phyloP scores from a whole-genome alignment of 2,329 filamentous ascomycete species.

The Didymosphaeria variabile region DNA sequence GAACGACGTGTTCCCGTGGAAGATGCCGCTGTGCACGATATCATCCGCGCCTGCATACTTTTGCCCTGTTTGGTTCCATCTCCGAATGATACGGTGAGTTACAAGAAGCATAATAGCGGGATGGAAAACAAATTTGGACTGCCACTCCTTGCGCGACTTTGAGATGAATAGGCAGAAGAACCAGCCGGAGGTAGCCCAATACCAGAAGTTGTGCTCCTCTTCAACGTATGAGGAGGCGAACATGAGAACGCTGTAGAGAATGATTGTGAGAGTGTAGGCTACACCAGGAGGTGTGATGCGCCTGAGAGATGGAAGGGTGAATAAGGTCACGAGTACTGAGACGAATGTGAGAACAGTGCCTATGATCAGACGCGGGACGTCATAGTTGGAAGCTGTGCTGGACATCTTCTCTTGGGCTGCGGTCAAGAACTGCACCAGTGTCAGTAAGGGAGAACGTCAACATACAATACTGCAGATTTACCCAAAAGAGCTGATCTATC shows the following conservation, averaged over 20 bases:
- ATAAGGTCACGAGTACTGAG: constrained; percentile 52
- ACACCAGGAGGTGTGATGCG: constrained; percentile 61
- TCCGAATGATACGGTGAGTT: constrained; percentile 71
- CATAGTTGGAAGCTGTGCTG: constrained; percentile 90
- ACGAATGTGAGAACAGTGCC: constrained; percentile 57
- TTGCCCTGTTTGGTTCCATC: constrained; percentile 97
- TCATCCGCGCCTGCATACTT: constrained; percentile 93
- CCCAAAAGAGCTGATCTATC: constrained; percentile 53
- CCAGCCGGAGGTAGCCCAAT: constrained; percentile 84
- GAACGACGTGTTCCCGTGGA: constrained; percentile 59
- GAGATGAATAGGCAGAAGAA: constrained; percentile 59
- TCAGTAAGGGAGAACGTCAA: constrained; percentile 17
- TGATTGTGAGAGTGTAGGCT: constrained; percentile 47
- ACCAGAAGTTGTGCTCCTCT: constrained; percentile 99
- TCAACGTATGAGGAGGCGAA: constrained; percentile 98
- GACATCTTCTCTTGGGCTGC: constrained; percentile 83
- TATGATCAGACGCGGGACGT: constrained; percentile 68
- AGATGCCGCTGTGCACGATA: constrained; percentile 71
- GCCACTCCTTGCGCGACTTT: constrained; percentile 42
- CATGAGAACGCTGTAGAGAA: constrained; percentile 84
- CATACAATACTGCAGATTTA: constrained; percentile 36
- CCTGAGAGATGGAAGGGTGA: constrained; percentile 45
- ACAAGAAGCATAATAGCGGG: constrained; percentile 62
- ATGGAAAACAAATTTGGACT: constrained; percentile 37
- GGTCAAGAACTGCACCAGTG: constrained; percentile 65